Conservation (phyloP, 2,329 filamentous ascomycete genomes). For the Xylogone sp. region DNA sequence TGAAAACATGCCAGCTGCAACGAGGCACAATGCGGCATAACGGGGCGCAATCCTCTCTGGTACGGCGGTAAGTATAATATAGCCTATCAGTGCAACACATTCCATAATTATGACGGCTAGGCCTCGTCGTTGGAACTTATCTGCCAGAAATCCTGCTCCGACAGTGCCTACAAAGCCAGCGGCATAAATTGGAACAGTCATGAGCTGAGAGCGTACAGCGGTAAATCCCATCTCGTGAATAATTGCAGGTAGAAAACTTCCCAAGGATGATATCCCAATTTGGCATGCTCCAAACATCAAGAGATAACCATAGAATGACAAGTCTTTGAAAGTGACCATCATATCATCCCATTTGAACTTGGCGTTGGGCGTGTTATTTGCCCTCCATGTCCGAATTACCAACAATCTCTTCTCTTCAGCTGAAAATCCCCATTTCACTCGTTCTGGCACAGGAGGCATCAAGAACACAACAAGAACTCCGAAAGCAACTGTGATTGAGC, state of each 20-base stretch:
- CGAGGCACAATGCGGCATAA: background rate
- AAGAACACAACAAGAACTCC: slow-evolving; percentile 2
- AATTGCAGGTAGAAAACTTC: slow-evolving; percentile 22
- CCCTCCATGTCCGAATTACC: slow-evolving; percentile 5
- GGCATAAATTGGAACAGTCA: slow-evolving; percentile 52
- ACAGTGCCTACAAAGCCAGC: background rate
- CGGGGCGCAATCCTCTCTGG: background rate
- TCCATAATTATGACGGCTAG: background rate
- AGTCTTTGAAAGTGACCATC: background rate
- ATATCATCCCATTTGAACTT: slow-evolving; percentile 2
- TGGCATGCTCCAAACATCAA: background rate
- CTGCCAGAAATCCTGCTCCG: background rate
- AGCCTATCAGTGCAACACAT: background rate
- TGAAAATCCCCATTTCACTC: slow-evolving; percentile 9
- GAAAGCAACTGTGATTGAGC: slow-evolving; percentile 1
- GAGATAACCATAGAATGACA: background rate
- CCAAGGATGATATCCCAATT: background rate
- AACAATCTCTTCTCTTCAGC: slow-evolving; percentile 12
- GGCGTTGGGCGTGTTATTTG: slow-evolving; percentile 5
- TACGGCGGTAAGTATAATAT: background rate
- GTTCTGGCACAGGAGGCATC: slow-evolving; percentile 7
- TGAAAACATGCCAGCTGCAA: background rate
- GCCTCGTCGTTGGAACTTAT: background rate
- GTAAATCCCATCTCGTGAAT: slow-evolving; percentile 33
- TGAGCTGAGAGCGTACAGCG: slow-evolving; percentile 27